Base-by-base conservation (phyloP, 805 yeast species). In the Pichia eremophila region DNA sequence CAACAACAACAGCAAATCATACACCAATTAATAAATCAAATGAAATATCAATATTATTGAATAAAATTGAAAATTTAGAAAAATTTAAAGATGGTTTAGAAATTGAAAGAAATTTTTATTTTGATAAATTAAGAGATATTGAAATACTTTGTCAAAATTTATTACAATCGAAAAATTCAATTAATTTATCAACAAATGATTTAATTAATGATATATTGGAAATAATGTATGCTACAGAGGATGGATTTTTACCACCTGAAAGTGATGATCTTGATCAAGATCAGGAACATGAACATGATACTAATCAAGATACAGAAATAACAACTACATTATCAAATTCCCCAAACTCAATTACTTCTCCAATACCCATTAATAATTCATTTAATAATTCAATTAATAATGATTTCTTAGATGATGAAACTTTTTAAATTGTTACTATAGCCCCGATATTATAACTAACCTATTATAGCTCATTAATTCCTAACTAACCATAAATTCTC, bases 51-150 rank as follows among this genome's bases (percentile, higher is more conserved):
- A 63, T 4, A 19, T 19, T 67, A 25, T 72, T 70, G n/a, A 67
- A 71, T 5, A 88, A 85, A 54, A 55, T 78, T 18, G 71, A 70
- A 15, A 86, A 82, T 52, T 74, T 75, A 54, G 73, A 72, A 49
- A 70, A 75, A 22, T 78, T 82, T 14, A 75, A 82, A 19, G 85
- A 81, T 43, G 77, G 81, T 14, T 68, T 87, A 44, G 86, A 83
- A 57, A 77, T 85, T 1, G 97, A 93, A 62, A 78, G 98, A 52
- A 85, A 86, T 63, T 88, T 91, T 59, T 93, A 93, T 64, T 91
- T 86, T 67, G 81, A 84, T 58, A 93, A 91, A 66, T 70, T 93
- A 46, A 75, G 96, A 53, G 95, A 86, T 50, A 85, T 93, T 47
- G 99, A 93, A 64, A 78, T 87, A 28, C 66, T 90, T 42, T 76